Conservation (phyloP, 352 stramenopile species). For the Phytophthora pistaciae region DNA sequence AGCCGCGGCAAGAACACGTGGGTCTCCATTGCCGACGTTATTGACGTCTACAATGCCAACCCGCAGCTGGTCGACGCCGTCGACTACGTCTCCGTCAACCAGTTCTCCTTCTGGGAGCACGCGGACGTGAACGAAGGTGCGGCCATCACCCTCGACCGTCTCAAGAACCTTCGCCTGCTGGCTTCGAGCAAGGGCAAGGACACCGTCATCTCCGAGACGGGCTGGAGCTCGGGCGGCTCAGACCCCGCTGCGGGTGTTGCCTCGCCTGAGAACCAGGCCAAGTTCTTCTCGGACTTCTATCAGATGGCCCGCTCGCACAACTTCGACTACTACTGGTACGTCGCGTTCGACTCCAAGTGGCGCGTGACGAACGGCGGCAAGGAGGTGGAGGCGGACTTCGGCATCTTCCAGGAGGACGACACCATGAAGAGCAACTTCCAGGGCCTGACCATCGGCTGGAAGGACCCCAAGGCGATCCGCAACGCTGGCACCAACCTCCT, state of each 20-base stretch:
- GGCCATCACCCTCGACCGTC: slow-evolving; percentile 52
- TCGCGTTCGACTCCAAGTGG: slow-evolving; percentile 63
- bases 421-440: slow-evolving; percentile 62
- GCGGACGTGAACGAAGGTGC: slow-evolving; percentile 44
- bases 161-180: slow-evolving; percentile 44
- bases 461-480: slow-evolving; percentile 25
- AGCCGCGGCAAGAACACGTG: slow-evolving; percentile 42
- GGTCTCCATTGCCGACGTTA: slow-evolving; percentile 69
- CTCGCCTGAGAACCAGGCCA: slow-evolving; percentile 52
- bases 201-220: slow-evolving; percentile 65
- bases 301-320: slow-evolving; percentile 45
- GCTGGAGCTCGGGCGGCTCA: slow-evolving; percentile 57
- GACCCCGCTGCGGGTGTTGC: slow-evolving; percentile 40
- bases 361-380: slow-evolving; percentile 43
- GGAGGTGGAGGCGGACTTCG: slow-evolving; percentile 67
- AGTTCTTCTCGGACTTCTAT: slow-evolving; percentile 78
- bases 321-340: slow-evolving; percentile 75
- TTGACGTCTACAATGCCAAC: slow-evolving; percentile 68
- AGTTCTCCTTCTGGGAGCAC: slow-evolving; percentile 77
- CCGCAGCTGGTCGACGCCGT: slow-evolving; percentile 58
- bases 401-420: slow-evolving; percentile 53
- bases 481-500: slow-evolving; percentile 27
- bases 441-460: slow-evolving; percentile 34
- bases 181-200: slow-evolving; percentile 52
- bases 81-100: slow-evolving; percentile 74